A percentile compares a stretch with the other conserved stretches of the same genome.
These are phyloP conservation scores for Microglena sp. DNA, from an alignment of 139 green algal species.

Conservation along the genomic window DNA sequence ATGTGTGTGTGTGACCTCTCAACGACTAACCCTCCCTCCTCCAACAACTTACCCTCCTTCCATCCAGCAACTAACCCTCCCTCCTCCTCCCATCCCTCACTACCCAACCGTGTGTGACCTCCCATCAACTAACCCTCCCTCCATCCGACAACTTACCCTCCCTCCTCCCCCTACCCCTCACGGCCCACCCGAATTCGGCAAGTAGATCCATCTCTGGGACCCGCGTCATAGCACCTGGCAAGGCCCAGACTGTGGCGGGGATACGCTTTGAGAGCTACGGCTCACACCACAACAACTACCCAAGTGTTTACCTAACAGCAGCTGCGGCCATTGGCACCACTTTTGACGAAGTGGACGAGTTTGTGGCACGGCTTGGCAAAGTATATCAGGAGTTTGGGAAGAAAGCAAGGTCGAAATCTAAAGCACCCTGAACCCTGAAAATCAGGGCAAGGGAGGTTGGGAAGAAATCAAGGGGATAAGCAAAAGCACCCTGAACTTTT, in stretches of 20 bases:
- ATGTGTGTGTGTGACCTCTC: background rate
- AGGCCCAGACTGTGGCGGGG: slow-evolving; percentile 54
- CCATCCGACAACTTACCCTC: too few relatives aligned
- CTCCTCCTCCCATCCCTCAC: too few relatives aligned
- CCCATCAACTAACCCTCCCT: too few relatives aligned
- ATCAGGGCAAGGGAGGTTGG: too few relatives aligned
- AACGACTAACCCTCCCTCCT: background rate
- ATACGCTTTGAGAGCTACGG: slow-evolving; percentile 69
- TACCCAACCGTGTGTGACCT: too few relatives aligned
- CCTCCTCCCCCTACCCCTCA: too few relatives aligned
- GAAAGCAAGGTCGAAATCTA: too few relatives aligned
- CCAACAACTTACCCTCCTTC: background rate
- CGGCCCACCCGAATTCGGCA: too few relatives aligned
- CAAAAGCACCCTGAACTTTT: too few relatives aligned
- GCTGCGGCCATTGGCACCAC: slow-evolving; percentile 73
- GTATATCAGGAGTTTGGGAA: slow-evolving; percentile 7
- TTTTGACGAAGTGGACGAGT: slow-evolving; percentile 55
- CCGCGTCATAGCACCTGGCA: slow-evolving; percentile 54
- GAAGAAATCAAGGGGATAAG: too few relatives aligned
- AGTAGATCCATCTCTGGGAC: slow-evolving; percentile 71
- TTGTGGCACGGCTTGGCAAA: slow-evolving; percentile 41
- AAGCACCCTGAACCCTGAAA: too few relatives aligned
- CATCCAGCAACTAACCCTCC: too few relatives aligned
- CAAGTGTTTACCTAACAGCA: slow-evolving; percentile 70
- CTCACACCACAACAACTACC: slow-evolving; percentile 57